A percentile compares a stretch with the other conserved stretches of the same genome.
Evolutionary conservation across 2,329 filamentous ascomycete species (phyloP).

Genomic region (Exophiala oligosperma): DNA sequence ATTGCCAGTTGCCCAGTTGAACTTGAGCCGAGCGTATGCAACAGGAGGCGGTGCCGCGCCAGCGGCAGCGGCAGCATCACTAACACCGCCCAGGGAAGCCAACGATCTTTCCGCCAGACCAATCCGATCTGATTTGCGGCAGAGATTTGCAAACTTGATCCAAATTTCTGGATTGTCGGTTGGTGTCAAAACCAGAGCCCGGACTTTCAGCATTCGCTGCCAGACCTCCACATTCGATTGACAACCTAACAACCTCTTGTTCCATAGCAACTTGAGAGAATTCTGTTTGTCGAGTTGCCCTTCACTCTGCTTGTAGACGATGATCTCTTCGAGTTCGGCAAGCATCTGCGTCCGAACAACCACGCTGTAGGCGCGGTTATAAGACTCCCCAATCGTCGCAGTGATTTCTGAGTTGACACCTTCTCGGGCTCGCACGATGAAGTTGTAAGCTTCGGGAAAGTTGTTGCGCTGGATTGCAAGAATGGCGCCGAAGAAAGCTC

Average conservation of each 20-base stretch:
- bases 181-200: conserved; percentile 86
- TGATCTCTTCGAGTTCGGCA: conserved; percentile 96
- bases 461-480: conserved; percentile 93
- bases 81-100: conserved; percentile 77
- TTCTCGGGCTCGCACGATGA: conserved; percentile 89
- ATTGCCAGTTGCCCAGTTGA: conserved; percentile 82
- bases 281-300: conserved; percentile 81
- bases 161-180: conserved; percentile 98
- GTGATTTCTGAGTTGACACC: conserved; percentile 94
- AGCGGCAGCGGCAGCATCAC: conserved; percentile 31
- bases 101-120: conserved; percentile 94
- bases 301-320: conserved; percentile 89
- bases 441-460: conserved; percentile 84
- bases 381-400: conserved; percentile 95
- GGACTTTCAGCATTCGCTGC: conserved; percentile 95
- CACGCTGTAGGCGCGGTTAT: conserved; percentile 96
- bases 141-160: conserved; percentile 99
- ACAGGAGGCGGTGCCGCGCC: conserved; percentile 67
- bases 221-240: conserved; percentile 97
- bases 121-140: conserved; percentile 91
- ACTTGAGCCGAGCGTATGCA: conserved; percentile 96
- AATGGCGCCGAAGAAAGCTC: conserved; percentile 97
- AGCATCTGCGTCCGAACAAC: conserved; percentile 99
- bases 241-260: conserved; percentile 88
- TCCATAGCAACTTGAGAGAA: conserved; percentile 92